Percentiles rank a stretch among this genome's conserved stretches.
These are phyloP conservation scores for Berberis thunbergii DNA, from an alignment of 164 flowering plant species.

Conservation along the genomic window DNA sequence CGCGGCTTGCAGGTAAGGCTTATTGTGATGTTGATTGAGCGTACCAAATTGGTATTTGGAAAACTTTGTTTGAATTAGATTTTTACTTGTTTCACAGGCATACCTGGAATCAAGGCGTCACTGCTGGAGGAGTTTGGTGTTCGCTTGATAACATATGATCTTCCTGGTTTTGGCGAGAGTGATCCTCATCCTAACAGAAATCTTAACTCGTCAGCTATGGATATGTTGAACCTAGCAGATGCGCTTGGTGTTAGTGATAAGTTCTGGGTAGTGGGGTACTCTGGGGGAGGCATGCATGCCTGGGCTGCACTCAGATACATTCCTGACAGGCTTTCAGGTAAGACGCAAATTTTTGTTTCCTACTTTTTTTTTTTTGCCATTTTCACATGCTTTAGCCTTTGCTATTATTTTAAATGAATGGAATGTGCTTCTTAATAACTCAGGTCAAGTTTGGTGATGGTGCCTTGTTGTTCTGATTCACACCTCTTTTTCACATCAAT, in stretches of 20 bases:
- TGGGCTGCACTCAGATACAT: slow-evolving; percentile 88
- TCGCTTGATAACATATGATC: slow-evolving; percentile 86
- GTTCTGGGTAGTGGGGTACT: slow-evolving; percentile 84
- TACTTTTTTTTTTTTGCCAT: background rate
- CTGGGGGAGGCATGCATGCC: slow-evolving; percentile 73
- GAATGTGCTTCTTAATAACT: no score
- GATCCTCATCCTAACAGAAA: slow-evolving; percentile 81
- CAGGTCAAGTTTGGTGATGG: no score
- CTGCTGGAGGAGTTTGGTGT: slow-evolving; percentile 82
- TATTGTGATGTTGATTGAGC: background rate
- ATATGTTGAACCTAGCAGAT: slow-evolving; percentile 54
- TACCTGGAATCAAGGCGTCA: slow-evolving; percentile 59
- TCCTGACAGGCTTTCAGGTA: slow-evolving; percentile 80
- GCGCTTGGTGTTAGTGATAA: slow-evolving; percentile 55
- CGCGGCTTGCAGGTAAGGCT: slow-evolving; percentile 69
- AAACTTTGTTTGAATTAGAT: background rate
- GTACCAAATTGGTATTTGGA: background rate
- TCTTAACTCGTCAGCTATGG: slow-evolving; percentile 77
- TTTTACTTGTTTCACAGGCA: slow-evolving; percentile 31
- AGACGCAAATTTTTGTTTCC: background rate
- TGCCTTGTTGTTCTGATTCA: no score
- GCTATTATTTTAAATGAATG: no score
- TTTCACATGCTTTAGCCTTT: background rate
- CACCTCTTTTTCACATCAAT: no score
- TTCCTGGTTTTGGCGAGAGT: slow-evolving; percentile 99